These are phyloP conservation scores for Megacollybia marginata DNA, from an alignment of 768 basidiomycete species.

Conservation along the genomic window DNA sequence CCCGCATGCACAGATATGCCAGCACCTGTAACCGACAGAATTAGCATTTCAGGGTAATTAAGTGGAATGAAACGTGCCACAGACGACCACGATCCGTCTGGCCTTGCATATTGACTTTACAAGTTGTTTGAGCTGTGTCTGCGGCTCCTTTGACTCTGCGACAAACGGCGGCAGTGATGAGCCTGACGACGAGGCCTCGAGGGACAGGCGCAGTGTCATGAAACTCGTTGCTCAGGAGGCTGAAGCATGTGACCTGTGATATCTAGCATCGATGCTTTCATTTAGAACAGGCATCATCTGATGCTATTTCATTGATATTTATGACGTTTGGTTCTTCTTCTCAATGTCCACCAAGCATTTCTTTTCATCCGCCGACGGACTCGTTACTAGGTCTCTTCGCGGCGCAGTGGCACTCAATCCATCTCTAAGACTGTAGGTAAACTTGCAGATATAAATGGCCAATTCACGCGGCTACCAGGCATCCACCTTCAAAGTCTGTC, in stretches of 20 bases:
- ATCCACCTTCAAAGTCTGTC: constrained; percentile 27
- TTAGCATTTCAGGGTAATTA: constrained; percentile 1
- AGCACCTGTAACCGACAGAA: constrained; percentile 46
- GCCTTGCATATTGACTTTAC: constrained; percentile 71
- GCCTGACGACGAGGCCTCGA: not conserved
- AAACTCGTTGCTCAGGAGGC: not conserved
- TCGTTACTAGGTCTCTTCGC: constrained; percentile 34
- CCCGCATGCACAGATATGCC: constrained; percentile 84
- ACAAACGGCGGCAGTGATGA: not conserved
- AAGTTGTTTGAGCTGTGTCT: constrained; percentile 39
- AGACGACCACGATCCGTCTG: constrained; percentile 78
- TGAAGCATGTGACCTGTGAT: too few species aligned
- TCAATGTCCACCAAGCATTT: constrained; percentile 36
- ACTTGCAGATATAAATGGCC: not conserved
- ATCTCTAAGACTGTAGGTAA: constrained; percentile 27
- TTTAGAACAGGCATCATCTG: too few species aligned
- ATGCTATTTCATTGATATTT: too few species aligned
- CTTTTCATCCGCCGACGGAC: constrained; percentile 30
- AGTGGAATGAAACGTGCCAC: constrained; percentile 44
- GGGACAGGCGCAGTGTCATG: not conserved
- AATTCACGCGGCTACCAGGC: constrained; percentile 15
- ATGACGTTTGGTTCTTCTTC: not conserved
- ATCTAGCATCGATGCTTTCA: too few species aligned
- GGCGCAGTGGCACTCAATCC: constrained; percentile 36
- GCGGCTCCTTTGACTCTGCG: not conserved